phyloP scores from a whole-genome alignment of 2,329 filamentous ascomycete genomes.

The Herpotrichia juniperi region DNA sequence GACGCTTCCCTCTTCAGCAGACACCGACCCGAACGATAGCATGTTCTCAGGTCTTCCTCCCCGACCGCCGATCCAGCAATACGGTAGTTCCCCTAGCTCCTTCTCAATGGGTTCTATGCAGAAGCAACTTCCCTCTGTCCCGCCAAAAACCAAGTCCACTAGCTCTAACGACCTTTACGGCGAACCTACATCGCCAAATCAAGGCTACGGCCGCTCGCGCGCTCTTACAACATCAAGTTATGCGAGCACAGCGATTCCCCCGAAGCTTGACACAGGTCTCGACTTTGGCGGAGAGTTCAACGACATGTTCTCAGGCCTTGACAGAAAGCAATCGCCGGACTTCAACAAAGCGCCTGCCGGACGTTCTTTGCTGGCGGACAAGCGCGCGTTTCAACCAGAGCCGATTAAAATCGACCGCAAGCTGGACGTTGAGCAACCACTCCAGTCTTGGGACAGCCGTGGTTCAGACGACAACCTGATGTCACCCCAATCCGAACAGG shows the following conservation, averaged over 20 bases:
- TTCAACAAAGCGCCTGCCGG: slow-evolving; percentile 26
- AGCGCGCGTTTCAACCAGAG: slow-evolving; percentile 43
- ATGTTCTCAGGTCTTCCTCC: slow-evolving; percentile 38
- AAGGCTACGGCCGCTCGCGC: slow-evolving; percentile 22
- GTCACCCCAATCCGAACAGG: slow-evolving; percentile 42
- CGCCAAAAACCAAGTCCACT: slow-evolving; percentile 21
- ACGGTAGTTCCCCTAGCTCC: slow-evolving; percentile 35
- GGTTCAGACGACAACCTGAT: slow-evolving; percentile 59
- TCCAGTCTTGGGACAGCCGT: slow-evolving; percentile 60
- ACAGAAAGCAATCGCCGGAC: slow-evolving; percentile 38
- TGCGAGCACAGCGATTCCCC: slow-evolving; percentile 57
- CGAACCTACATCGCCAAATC: slow-evolving; percentile 16
- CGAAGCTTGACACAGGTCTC: slow-evolving; percentile 54
- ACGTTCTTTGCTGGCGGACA: slow-evolving; percentile 41
- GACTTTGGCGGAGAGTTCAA: slow-evolving; percentile 52
- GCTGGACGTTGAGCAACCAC: slow-evolving; percentile 53
- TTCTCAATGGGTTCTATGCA: slow-evolving; percentile 26
- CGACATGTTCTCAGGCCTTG: slow-evolving; percentile 55
- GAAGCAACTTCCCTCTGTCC: slow-evolving; percentile 36
- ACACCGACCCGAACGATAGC: slow-evolving; percentile 45
- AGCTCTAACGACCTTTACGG: slow-evolving; percentile 12
- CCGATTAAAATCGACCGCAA: slow-evolving; percentile 54
- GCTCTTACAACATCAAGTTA: slow-evolving; percentile 58
- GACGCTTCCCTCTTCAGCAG: slow-evolving; percentile 48
- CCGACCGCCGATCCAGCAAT: slow-evolving; percentile 34